These are phyloP conservation scores for Pneumocystis wakefieldiae DNA, from an alignment of 1,139 yeast genomes.

Conservation along the genomic window DNA sequence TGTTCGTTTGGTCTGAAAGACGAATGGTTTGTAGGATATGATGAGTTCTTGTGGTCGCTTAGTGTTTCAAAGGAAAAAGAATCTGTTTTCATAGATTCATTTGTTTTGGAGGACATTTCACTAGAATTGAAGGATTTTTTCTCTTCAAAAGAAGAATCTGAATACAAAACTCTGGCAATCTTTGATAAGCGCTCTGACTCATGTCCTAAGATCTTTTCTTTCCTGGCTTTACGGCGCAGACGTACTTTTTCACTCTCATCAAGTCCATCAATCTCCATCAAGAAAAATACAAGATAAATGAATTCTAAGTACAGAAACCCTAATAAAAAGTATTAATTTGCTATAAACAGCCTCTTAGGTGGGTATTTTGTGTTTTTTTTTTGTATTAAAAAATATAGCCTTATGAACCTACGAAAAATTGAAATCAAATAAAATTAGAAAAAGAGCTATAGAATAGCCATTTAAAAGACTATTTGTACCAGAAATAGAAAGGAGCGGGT, in stretches of 20 bases:
- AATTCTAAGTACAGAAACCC: not conserved
- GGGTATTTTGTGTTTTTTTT: no score
- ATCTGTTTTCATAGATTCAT: not conserved
- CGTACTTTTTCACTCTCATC: not conserved
- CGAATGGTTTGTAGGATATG: not conserved
- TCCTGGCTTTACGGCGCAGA: not conserved
- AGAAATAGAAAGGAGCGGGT: no score
- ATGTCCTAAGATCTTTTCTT: not conserved
- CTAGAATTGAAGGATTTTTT: not conserved
- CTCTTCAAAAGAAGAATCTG: not conserved
- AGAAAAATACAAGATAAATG: not conserved
- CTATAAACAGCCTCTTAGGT: not conserved
- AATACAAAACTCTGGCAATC: not conserved
- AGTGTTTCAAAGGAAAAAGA: not conserved
- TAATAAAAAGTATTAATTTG: not conserved
- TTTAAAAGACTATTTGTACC: no score
- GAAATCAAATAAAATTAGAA: no score
- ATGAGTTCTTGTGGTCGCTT: not conserved
- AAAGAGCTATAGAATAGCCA: no score
- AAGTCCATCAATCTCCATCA: not conserved
- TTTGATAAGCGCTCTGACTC: not conserved
- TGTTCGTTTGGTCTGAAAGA: not conserved
- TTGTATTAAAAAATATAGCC: no score
- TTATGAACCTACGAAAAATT: no score
- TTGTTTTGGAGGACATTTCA: not conserved